phyloP scores from a whole-genome alignment of 2,329 filamentous ascomycete species.

The Westerdykella aurantiaca region DNA sequence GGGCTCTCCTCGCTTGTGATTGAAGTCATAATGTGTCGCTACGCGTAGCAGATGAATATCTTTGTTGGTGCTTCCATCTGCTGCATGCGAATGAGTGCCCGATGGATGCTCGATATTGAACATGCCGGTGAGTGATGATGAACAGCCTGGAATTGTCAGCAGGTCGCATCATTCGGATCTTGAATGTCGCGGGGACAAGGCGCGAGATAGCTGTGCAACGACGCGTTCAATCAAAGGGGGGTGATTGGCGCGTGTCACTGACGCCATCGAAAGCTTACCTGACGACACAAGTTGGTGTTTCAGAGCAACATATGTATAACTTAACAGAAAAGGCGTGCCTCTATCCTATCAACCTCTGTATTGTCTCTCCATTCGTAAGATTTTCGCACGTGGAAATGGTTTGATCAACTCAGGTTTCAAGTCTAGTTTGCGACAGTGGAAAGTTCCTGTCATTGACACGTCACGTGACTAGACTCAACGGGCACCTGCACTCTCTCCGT shows the following conservation, averaged over 20 bases:
- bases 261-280: no score
- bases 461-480: no score
- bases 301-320: no score
- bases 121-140: not conserved
- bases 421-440: no score
- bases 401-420: no score
- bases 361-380: no score
- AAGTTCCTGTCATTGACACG: no score
- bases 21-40: constrained; percentile 10
- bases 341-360: no score
- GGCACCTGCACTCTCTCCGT: no score
- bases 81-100: not conserved
- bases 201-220: constrained; percentile 7
- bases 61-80: constrained; percentile 1
- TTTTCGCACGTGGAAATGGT: no score
- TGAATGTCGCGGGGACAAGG: constrained; percentile 10
- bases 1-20: constrained; percentile 14
- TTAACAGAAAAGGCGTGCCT: no score
- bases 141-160: constrained; percentile 20
- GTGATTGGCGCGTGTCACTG: not conserved
- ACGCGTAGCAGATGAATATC: not conserved
- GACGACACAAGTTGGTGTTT: no score
- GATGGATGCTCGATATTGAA: not conserved
- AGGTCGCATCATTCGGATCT: constrained; percentile 18
- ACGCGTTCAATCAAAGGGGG: not conserved